Percentiles rank a stretch among this genome's conserved stretches.
Conservation (phyloP, 495 filamentous ascomycete genomes). For the Aspergillus heteromorphus region DNA sequence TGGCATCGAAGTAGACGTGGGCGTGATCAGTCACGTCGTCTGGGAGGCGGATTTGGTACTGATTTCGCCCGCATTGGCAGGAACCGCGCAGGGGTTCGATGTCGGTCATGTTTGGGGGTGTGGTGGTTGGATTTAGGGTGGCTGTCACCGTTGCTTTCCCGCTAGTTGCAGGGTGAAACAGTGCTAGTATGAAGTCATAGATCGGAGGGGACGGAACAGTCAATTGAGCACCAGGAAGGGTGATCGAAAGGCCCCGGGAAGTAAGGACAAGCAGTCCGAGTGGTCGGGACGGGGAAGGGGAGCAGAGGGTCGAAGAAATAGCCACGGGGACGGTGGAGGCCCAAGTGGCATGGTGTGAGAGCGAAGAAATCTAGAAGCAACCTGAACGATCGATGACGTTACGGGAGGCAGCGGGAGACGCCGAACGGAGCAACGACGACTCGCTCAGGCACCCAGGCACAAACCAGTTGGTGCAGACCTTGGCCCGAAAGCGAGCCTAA, state of each 20-base stretch:
- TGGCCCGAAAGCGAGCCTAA: too few species aligned
- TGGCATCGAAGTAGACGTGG: constrained; percentile 65
- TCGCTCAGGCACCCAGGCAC: neutral
- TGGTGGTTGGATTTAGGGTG: neutral
- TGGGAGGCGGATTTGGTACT: constrained; percentile 69
- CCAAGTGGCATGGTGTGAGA: neutral
- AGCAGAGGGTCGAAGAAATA: neutral
- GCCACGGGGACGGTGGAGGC: neutral
- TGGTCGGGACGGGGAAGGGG: neutral
- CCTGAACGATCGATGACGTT: constrained; percentile 12
- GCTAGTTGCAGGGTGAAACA: neutral
- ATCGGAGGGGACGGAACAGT: neutral
- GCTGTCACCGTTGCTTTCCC: neutral
- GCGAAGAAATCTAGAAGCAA: constrained; percentile 1
- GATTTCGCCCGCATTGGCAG: constrained; percentile 82
- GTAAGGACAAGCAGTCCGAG: neutral
- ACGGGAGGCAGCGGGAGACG: neutral
- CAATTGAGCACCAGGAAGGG: neutral
- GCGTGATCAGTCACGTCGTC: constrained; percentile 47
- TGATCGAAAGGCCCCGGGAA: neutral
- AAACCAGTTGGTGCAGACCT: neutral
- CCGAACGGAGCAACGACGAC: neutral
- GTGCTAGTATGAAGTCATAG: constrained; percentile 3
- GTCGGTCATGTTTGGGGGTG: constrained; percentile 34
- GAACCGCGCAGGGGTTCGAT: constrained; percentile 59